Percentiles rank a stretch among this genome's conserved stretches.
phyloP scores from a whole-genome alignment of 305 asterid genomes.

The Fraxinus ornus region DNA sequence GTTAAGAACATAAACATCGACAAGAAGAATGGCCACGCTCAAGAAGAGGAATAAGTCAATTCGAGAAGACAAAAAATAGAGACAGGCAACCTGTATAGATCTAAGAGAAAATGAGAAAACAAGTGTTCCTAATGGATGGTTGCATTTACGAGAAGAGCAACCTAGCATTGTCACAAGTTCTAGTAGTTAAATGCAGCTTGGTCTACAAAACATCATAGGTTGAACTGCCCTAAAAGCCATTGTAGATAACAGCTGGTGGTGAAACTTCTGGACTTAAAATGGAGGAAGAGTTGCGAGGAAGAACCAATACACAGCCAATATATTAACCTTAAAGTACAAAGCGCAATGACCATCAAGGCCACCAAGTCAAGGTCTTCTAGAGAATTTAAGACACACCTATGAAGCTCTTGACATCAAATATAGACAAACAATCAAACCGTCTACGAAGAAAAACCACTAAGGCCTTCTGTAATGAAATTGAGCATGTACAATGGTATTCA shows the following conservation, averaged over 20 bases:
- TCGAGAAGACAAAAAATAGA: background rate
- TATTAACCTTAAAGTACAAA: background rate
- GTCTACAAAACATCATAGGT: background rate
- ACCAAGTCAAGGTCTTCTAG: background rate
- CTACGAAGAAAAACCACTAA: background rate
- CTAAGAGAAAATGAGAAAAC: background rate
- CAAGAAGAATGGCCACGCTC: background rate
- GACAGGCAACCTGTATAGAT: background rate
- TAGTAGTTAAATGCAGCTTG: background rate
- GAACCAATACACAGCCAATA: background rate
- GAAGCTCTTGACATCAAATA: background rate
- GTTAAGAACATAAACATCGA: background rate
- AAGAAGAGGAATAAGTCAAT: background rate
- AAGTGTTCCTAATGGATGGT: background rate
- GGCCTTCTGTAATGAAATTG: background rate
- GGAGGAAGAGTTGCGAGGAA: background rate
- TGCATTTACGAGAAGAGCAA: background rate
- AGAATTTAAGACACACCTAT: background rate
- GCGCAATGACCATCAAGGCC: background rate
- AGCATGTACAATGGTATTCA: background rate
- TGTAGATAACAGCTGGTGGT: background rate
- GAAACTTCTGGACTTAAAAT: background rate
- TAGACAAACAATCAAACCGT: background rate
- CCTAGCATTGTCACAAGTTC: background rate
- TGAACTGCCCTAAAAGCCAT: background rate